Evolutionary conservation across 176 grass and related monocot genomes (phyloP).

Genomic region (Pharus latifolius): DNA sequence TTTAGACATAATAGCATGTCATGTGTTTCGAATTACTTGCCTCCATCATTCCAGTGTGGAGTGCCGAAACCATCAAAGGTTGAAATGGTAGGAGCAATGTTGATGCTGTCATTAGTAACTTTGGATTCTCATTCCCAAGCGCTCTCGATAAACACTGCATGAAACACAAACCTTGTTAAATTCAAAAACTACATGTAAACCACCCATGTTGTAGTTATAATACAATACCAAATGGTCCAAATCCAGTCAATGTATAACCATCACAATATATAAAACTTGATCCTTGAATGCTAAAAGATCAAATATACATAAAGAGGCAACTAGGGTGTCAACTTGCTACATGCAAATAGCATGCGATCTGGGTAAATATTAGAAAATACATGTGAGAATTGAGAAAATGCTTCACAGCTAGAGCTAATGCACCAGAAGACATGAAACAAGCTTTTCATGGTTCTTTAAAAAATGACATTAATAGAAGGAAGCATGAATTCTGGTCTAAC

Average conservation of each 20-base stretch:
- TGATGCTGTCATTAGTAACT: constrained; percentile 78
- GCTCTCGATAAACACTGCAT: constrained; percentile 78
- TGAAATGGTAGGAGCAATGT: constrained; percentile 87
- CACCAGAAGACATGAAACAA: background rate
- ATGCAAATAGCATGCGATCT: background rate
- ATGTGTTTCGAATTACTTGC: constrained; percentile 34
- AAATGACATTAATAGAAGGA: background rate
- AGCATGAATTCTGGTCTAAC: background rate
- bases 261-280: background rate
- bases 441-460: background rate
- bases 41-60: constrained; percentile 97
- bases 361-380: background rate
- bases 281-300: background rate
- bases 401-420: background rate
- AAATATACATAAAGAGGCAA: background rate
- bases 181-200: background rate
- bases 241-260: background rate
- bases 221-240: background rate
- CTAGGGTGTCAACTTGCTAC: background rate
- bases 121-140: constrained; percentile 75
- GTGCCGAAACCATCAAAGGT: constrained; percentile 83
- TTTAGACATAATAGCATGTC: background rate
- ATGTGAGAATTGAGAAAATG: background rate
- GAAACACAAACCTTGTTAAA: constrained; percentile 10
- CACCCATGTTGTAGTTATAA: background rate